These are phyloP conservation scores for Yamadazyma siamensis DNA, from an alignment of 1,139 yeast species.

Conservation along the genomic window DNA sequence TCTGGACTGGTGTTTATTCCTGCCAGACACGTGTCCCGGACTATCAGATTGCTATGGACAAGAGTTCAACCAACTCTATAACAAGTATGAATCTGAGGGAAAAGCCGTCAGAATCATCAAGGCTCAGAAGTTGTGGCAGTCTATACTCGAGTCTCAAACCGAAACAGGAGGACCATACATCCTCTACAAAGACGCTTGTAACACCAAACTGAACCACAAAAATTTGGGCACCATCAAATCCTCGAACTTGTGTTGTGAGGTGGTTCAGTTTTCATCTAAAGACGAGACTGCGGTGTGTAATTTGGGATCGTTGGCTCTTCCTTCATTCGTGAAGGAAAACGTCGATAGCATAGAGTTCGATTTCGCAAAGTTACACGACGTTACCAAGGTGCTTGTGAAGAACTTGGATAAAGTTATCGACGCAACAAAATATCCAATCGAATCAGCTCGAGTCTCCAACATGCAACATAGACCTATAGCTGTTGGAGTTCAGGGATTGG, in stretches of 20 bases:
- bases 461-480: slow-evolving; percentile 83
- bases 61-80: slow-evolving; percentile 44
- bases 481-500: slow-evolving; percentile 86
- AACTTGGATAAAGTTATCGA: slow-evolving; percentile 79
- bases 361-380: slow-evolving; percentile 66
- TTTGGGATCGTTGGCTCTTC: slow-evolving; percentile 52
- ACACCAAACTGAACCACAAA: slow-evolving; percentile 50
- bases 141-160: slow-evolving; percentile 53
- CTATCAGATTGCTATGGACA: slow-evolving; percentile 49
- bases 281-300: slow-evolving; percentile 59
- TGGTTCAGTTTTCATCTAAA: slow-evolving; percentile 52
- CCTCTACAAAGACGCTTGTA: slow-evolving; percentile 57
- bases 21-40: slow-evolving; percentile 54
- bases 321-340: slow-evolving; percentile 33
- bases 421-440: slow-evolving; percentile 74
- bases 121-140: slow-evolving; percentile 55
- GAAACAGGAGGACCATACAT: slow-evolving; percentile 61
- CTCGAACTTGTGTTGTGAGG: slow-evolving; percentile 58
- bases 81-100: slow-evolving; percentile 43
- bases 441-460: slow-evolving; percentile 66
- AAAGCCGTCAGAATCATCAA: slow-evolving; percentile 34
- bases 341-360: slow-evolving; percentile 52
- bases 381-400: slow-evolving; percentile 68
- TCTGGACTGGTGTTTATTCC: slow-evolving; percentile 52
- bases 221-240: slow-evolving; percentile 56